Percentiles rank a stretch among this genome's conserved stretches.
These are phyloP conservation scores for Luffa acutangula DNA, from an alignment of 306 rosid genomes.

Conservation along the genomic window DNA sequence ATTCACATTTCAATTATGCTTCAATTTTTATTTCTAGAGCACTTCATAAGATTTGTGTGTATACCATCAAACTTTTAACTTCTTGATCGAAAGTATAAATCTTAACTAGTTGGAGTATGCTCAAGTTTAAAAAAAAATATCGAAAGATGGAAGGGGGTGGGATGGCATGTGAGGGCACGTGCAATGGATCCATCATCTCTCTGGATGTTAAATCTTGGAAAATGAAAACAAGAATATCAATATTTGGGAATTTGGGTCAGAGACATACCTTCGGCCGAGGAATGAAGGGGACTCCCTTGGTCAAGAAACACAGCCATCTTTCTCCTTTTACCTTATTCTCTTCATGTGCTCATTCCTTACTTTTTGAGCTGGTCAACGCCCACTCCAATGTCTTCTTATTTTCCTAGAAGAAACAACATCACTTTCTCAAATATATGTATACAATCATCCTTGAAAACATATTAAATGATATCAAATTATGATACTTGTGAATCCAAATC, in stretches of 20 bases:
- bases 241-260: neutral
- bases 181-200: neutral
- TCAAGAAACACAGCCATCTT: neutral
- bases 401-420: neutral
- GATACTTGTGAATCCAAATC: neutral
- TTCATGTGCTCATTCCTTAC: neutral
- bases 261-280: conserved; percentile 12
- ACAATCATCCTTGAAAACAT: neutral
- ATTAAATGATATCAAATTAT: neutral
- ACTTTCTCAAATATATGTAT: neutral
- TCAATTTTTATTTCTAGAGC: neutral
- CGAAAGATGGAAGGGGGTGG: neutral
- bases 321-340: too few species aligned
- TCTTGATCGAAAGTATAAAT: too few species aligned
- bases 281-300: neutral
- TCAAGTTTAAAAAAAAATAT: neutral
- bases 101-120: too few species aligned
- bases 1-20: neutral
- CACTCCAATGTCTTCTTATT: neutral
- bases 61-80: too few species aligned
- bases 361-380: neutral
- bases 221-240: neutral
- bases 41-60: neutral
- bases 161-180: conserved; percentile 1
- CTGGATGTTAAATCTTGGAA: neutral